These are phyloP conservation scores for Suhomyces canberraensis DNA, from an alignment of 805 yeast species.

Conservation along the genomic window DNA sequence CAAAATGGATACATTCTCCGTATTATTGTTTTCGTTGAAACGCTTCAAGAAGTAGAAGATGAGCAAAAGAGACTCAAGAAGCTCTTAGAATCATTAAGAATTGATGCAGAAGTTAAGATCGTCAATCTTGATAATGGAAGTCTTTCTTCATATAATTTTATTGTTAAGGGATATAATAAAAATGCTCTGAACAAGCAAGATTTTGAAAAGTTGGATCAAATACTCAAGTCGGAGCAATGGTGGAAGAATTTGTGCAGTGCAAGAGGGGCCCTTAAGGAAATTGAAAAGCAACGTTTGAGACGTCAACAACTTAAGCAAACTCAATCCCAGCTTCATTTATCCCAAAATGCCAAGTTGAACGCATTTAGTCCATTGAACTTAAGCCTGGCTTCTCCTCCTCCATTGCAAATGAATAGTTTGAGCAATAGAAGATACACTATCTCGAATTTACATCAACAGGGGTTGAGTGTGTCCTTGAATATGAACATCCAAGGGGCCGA, in stretches of 20 bases:
- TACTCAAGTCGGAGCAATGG: conserved; percentile 72
- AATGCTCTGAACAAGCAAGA: conserved; percentile 22
- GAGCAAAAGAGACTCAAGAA: conserved; percentile 62
- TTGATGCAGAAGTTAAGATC: conserved; percentile 77
- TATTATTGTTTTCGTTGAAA: conserved; percentile 88
- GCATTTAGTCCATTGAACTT: conserved; percentile 28
- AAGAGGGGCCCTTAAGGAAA: conserved; percentile 41
- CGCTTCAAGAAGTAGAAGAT: conserved; percentile 60
- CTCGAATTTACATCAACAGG: conserved; percentile 69
- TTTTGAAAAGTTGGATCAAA: conserved; percentile 45
- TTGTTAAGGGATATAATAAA: conserved; percentile 63
- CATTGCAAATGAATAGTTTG: conserved; percentile 11
- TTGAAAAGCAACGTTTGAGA: conserved; percentile 26
- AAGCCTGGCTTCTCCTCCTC: conserved; percentile 15
- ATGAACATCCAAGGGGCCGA: conserved; percentile 56
- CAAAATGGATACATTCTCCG: conserved; percentile 62
- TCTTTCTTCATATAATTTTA: conserved; percentile 64
- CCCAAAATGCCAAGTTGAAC: conserved; percentile 4
- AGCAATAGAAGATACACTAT: conserved; percentile 47
- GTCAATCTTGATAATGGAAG: conserved; percentile 59
- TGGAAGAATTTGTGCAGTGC: conserved; percentile 70
- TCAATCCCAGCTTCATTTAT: conserved; percentile 2
- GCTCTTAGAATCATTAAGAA: conserved; percentile 72
- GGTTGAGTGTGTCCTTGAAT: conserved; percentile 62
- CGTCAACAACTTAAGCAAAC: conserved; percentile 5